A percentile compares a stretch with the other conserved stretches of the same genome.
Evolutionary conservation across 73 alveolate genomes (phyloP).

Genomic region (Paraurostyla sp.): DNA sequence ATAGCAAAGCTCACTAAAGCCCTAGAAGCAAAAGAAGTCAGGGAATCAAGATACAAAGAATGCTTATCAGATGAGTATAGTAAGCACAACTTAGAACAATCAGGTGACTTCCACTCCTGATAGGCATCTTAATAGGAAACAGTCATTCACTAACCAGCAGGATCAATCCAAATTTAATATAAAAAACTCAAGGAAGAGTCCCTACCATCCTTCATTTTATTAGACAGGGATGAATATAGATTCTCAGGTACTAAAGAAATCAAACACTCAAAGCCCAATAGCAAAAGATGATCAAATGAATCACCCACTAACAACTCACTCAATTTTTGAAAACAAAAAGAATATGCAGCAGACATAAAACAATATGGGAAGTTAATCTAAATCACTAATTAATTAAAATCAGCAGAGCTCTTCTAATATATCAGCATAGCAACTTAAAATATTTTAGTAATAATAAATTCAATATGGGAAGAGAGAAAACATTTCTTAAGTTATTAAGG

Average conservation of each 20-base stretch:
- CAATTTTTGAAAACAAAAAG: neutral
- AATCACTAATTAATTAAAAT: neutral
- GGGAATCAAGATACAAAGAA: neutral
- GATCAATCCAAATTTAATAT: neutral
- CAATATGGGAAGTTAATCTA: neutral
- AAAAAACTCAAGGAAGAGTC: conserved; percentile 2
- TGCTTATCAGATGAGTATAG: neutral
- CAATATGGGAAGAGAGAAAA: conserved; percentile 19
- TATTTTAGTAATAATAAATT: neutral
- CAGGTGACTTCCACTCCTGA: conserved; percentile 1
- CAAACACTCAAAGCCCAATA: conserved; percentile 32
- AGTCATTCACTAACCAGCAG: neutral
- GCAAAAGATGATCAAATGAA: neutral
- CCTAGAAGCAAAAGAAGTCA: neutral
- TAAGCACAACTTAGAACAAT: neutral
- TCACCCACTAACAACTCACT: conserved; percentile 22
- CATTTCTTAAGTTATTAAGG: conserved; percentile 44
- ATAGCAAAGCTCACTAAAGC: neutral
- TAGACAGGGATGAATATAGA: conserved; percentile 11
- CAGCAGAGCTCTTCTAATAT: neutral
- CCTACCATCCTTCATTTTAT: conserved; percentile 23
- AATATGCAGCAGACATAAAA: neutral
- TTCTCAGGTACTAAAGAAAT: neutral
- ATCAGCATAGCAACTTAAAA: conserved; percentile 13
- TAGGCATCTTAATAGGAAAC: neutral